These are phyloP conservation scores for Sphaerulina vaccinii DNA, from an alignment of 2,329 filamentous ascomycete genomes.

Conservation along the genomic window DNA sequence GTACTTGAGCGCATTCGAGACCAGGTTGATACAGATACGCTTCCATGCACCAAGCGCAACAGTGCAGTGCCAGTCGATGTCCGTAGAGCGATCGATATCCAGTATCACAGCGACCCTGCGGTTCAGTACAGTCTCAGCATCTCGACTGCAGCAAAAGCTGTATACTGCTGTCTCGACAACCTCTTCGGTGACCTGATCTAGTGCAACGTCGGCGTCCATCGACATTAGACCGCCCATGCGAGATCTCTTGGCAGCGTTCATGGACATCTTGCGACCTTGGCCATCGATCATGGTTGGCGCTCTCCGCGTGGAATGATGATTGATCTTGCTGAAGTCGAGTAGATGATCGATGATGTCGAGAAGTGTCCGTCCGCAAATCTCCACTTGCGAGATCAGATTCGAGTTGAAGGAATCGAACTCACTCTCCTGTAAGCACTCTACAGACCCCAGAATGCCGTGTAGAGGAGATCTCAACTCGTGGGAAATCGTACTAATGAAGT, in stretches of 20 bases:
- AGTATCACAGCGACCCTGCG: constrained; percentile 48
- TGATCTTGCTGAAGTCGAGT: constrained; percentile 49
- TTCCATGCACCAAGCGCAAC: constrained; percentile 49
- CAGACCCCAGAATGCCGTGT: constrained; percentile 50
- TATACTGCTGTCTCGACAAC: constrained; percentile 54
- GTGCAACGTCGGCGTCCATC: constrained; percentile 37
- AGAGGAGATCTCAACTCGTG: constrained; percentile 53
- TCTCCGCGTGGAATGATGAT: constrained; percentile 33
- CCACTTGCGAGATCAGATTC: constrained; percentile 49
- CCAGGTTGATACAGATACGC: constrained; percentile 48
- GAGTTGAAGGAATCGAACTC: constrained; percentile 41
- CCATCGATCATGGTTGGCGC: constrained; percentile 8
- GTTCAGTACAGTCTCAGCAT: constrained; percentile 24
- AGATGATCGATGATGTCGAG: constrained; percentile 49
- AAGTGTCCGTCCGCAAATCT: constrained; percentile 51
- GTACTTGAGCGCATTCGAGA: constrained; percentile 52
- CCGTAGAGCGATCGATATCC: constrained; percentile 40
- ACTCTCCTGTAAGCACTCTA: constrained; percentile 51
- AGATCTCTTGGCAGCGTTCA: constrained; percentile 15
- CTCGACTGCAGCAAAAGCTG: constrained; percentile 31
- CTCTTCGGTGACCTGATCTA: constrained; percentile 52
- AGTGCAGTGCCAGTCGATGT: constrained; percentile 44
- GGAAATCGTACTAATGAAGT: constrained; percentile 53
- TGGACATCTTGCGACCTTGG: constrained; percentile 12
- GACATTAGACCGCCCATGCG: constrained; percentile 27